Evolutionary conservation across 2,329 filamentous ascomycete species (phyloP).

Genomic region (Torrubiella hemipterigena): DNA sequence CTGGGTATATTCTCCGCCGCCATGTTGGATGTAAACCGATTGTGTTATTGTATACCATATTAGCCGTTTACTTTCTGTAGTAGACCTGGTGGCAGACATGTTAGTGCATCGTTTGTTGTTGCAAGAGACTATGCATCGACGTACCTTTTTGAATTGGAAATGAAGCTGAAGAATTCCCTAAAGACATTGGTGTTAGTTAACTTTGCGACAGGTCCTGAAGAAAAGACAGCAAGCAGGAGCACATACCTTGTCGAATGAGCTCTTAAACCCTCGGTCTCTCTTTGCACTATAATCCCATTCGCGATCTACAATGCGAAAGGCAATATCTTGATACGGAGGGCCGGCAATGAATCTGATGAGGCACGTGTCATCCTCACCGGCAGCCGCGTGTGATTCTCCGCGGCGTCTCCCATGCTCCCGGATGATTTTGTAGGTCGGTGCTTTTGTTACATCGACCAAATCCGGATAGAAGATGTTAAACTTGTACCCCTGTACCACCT

Average conservation of each 20-base stretch:
- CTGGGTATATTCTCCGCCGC: too few species aligned
- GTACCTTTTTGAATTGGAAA: slow-evolving; percentile 97
- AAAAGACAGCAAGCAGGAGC: slow-evolving; percentile 4
- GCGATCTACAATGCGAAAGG: slow-evolving; percentile 93
- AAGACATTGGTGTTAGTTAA: slow-evolving; percentile 6
- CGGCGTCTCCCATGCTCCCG: slow-evolving; percentile 80
- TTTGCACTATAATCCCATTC: slow-evolving; percentile 99
- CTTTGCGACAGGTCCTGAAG: neutral
- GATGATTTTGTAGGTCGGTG: slow-evolving; percentile 91
- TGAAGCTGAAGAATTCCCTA: slow-evolving; percentile 92
- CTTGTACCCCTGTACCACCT: slow-evolving; percentile 97
- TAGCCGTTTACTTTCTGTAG: slow-evolving; percentile 20
- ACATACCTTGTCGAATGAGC: slow-evolving; percentile 91
- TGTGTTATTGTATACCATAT: too few species aligned
- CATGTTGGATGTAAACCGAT: too few species aligned
- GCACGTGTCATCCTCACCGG: slow-evolving; percentile 94
- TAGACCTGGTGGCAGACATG: slow-evolving; percentile 31
- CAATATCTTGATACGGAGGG: slow-evolving; percentile 91
- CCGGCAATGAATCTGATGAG: slow-evolving; percentile 92
- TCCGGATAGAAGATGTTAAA: slow-evolving; percentile 99
- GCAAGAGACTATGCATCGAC: slow-evolving; percentile 8
- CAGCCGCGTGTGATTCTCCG: slow-evolving; percentile 84
- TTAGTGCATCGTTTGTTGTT: slow-evolving; percentile 6
- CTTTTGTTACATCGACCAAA: slow-evolving; percentile 86
- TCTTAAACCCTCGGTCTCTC: slow-evolving; percentile 85